Evolutionary conservation across 768 basidiomycete species (phyloP).

Genomic region (Hericium erinaceus): DNA sequence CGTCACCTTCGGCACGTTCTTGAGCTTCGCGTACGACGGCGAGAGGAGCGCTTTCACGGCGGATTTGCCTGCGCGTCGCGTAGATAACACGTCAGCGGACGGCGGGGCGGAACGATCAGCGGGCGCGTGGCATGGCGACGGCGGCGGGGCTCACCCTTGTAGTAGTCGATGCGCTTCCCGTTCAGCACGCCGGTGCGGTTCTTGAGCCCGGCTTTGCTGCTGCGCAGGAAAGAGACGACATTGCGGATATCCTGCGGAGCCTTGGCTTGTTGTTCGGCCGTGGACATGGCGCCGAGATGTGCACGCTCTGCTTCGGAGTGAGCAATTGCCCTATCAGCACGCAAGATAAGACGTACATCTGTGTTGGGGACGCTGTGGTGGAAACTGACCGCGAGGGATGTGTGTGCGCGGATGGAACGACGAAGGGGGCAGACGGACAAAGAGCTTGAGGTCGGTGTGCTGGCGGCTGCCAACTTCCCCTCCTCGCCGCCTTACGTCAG

Average conservation of each 20-base stretch:
- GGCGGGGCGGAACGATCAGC: constrained; percentile 1
- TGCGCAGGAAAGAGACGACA: constrained; percentile 81
- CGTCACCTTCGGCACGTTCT: constrained; percentile 65
- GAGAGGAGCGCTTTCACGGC: constrained; percentile 88
- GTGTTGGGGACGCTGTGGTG: neutral
- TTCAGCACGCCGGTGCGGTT: constrained; percentile 82
- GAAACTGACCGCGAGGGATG: neutral
- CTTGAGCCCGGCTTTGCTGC: constrained; percentile 82
- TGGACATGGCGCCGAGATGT: too few relatives aligned
- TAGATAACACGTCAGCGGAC: neutral
- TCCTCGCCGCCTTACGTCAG: neutral
- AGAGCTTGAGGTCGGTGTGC: neutral
- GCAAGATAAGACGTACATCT: neutral
- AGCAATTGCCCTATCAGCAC: too few relatives aligned
- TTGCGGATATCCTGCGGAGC: constrained; percentile 75
- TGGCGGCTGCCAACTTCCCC: neutral
- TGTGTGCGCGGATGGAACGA: neutral
- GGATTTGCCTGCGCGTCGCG: constrained; percentile 59
- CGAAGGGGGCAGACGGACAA: neutral
- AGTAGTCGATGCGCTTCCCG: constrained; percentile 94
- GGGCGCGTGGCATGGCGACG: neutral
- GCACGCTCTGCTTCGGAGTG: too few relatives aligned
- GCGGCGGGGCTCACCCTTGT: constrained; percentile 64
- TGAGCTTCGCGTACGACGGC: constrained; percentile 85
- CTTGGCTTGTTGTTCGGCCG: constrained; percentile 63